Conservation (phyloP, 192 early-diverging fungal species). For the Podila clonocystis region DNA sequence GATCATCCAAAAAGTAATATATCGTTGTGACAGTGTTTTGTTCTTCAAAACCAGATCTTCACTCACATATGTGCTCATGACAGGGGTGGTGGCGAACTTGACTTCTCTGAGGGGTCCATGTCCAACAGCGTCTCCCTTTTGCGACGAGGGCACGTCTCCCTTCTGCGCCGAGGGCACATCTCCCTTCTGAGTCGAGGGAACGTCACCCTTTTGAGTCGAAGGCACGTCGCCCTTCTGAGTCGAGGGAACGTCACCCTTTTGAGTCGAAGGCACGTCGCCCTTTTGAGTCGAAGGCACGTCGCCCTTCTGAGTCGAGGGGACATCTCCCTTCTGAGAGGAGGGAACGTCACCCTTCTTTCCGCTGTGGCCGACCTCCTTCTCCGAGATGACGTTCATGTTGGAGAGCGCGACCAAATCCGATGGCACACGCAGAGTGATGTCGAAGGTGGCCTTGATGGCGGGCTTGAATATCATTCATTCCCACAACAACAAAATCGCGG, state of each 20-base stretch:
- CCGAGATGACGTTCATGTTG: conserved; percentile 89
- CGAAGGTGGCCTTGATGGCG: conserved; percentile 93
- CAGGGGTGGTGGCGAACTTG: conserved; percentile 88
- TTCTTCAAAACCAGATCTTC: background rate
- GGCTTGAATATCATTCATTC: conserved; percentile 59
- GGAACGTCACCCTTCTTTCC: conserved; percentile 54
- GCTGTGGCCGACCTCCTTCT: conserved; percentile 61
- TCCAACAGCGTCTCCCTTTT: conserved; percentile 24
- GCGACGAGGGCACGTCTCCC: conserved; percentile 19
- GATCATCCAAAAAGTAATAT: background rate
- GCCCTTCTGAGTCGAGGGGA: conserved; percentile 43
- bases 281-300: conserved; percentile 48
- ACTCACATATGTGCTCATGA: conserved; percentile 93
- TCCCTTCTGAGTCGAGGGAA: conserved; percentile 21
- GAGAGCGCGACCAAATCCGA: conserved; percentile 84
- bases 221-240: conserved; percentile 43
- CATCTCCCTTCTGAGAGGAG: conserved; percentile 41
- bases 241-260: conserved; percentile 46
- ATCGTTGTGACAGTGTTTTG: background rate
- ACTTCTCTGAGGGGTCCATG: conserved; percentile 76
- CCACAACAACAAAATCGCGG: background rate
- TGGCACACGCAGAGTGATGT: conserved; percentile 85
- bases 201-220: conserved; percentile 38
- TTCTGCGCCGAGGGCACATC: conserved; percentile 10
- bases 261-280: conserved; percentile 42